Evolutionary conservation across 1,284 basidiomycete species (phyloP), one percentile per base, ranked within the genome.

Genomic region (Coriolopsis trogii): DNA sequence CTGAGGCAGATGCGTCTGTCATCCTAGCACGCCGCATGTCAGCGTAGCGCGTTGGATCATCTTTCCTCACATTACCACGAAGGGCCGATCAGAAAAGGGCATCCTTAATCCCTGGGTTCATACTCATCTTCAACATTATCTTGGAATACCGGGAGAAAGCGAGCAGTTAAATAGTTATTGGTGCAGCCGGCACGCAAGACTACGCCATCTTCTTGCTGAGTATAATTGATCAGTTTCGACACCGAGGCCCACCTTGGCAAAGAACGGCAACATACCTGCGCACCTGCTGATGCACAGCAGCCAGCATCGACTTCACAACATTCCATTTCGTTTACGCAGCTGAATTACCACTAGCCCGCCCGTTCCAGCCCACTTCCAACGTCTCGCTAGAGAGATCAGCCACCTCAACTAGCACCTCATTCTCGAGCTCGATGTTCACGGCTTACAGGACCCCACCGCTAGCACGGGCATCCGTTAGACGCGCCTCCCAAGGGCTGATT

Each of bases 401-500:
- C 26, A 7, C 4, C n/a, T 12, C 18, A 8, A n/a, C n/a, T n/a
- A n/a, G n/a, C n/a, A 13, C 16, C 28, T 42, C 26, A 12, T 42
- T 29, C 33, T 42, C 40, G 13, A 49, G 40, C 31, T 36, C 46
- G 15, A 49, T 18, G 25, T 24, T n/a, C 13, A 49, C 46, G 31
- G 46, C 46, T 10, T 36, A 49, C 33, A 49, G 20, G 9, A 39
- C 46, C 3, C 46, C 46, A 1, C 46, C 46, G n/a, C 29, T 25
- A 7, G 38, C 46, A 18, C 42, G 40, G 2, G 25, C 25, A 6
- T 36, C 31, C n/a, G 29, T 36, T 25, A 40, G 36, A 6, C 46
- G 46, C 16, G 40, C 39, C 18, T 49, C 46, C 46, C 46, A 49
- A 4, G 36, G 46, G 31, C 46, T 49, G 46, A 49, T 16, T 25